Evolutionary conservation across 2,329 filamentous ascomycete species (phyloP).

Genomic region (Zymoseptoria ardabiliae): DNA sequence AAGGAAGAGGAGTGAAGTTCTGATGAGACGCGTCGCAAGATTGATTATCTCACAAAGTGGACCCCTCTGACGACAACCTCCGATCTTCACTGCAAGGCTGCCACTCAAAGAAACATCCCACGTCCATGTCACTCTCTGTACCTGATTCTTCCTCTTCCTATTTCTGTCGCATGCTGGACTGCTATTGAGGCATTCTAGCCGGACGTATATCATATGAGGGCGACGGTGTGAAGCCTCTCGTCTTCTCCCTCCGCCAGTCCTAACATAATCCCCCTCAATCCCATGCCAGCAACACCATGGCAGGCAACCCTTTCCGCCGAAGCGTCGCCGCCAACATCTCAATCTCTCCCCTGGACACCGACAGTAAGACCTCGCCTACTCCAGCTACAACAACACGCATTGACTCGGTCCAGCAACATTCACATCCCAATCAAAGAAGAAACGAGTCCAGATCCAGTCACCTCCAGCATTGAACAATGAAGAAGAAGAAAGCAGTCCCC

Average conservation of each 20-base stretch:
- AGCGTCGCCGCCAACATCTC: conserved; percentile 16
- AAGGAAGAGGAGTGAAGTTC: background rate
- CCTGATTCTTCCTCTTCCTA: too few relatives aligned
- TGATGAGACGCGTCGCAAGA: background rate
- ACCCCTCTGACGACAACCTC: background rate
- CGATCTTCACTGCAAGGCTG: too few relatives aligned
- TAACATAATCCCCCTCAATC: background rate
- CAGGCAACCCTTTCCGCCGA: conserved; percentile 28
- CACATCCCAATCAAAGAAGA: conserved; percentile 21
- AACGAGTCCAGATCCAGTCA: conserved; percentile 24
- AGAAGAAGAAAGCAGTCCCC: conserved; percentile 9
- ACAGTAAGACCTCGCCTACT: background rate
- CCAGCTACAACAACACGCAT: conserved; percentile 6
- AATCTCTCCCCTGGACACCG: conserved; percentile 10
- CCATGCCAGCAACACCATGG: conserved; percentile 15
- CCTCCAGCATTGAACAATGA: conserved; percentile 19
- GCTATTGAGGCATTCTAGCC: background rate
- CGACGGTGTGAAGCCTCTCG: too few relatives aligned
- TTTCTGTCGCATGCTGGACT: too few relatives aligned
- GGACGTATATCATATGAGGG: background rate
- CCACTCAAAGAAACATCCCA: too few relatives aligned
- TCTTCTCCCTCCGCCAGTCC: background rate
- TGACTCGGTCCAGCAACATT: conserved; percentile 17
- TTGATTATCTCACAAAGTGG: background rate
- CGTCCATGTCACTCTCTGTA: too few relatives aligned